Conservation (phyloP, 306 rosid species). For the Sophora flavescens region DNA sequence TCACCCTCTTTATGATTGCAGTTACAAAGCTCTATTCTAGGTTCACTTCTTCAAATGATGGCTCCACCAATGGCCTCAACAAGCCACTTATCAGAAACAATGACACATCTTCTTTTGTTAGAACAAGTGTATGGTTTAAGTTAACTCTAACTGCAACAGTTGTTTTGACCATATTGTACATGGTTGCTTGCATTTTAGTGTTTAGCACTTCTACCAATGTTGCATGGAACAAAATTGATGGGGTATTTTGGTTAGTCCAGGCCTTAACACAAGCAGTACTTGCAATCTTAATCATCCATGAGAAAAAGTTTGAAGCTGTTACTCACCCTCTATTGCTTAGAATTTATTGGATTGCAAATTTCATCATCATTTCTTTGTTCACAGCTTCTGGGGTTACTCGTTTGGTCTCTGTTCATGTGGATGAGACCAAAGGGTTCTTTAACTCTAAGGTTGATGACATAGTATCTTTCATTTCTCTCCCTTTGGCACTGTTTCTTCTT, state of each 20-base stretch:
- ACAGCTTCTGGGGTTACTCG: constrained; percentile 63
- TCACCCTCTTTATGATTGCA: constrained; percentile 53
- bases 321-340: constrained; percentile 65
- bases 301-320: constrained; percentile 53
- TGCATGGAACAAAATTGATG: constrained; percentile 60
- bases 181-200: constrained; percentile 47
- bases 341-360: constrained; percentile 63
- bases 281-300: constrained; percentile 61
- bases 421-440: constrained; percentile 35
- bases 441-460: constrained; percentile 58
- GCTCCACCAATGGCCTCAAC: constrained; percentile 41
- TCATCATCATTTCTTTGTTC: constrained; percentile 55
- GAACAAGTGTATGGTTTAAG: constrained; percentile 59
- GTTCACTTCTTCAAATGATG: constrained; percentile 42
- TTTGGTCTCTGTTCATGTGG: constrained; percentile 34
- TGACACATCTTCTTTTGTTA: not conserved
- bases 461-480: constrained; percentile 58
- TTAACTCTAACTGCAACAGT: constrained; percentile 50
- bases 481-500: constrained; percentile 57
- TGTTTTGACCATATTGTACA: constrained; percentile 54
- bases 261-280: constrained; percentile 60
- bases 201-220: constrained; percentile 39
- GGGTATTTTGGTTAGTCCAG: constrained; percentile 68
- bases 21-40: constrained; percentile 57
- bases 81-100: constrained; percentile 50